phyloP scores from a whole-genome alignment of 208 protist species.

The Crithidia brevicula region DNA sequence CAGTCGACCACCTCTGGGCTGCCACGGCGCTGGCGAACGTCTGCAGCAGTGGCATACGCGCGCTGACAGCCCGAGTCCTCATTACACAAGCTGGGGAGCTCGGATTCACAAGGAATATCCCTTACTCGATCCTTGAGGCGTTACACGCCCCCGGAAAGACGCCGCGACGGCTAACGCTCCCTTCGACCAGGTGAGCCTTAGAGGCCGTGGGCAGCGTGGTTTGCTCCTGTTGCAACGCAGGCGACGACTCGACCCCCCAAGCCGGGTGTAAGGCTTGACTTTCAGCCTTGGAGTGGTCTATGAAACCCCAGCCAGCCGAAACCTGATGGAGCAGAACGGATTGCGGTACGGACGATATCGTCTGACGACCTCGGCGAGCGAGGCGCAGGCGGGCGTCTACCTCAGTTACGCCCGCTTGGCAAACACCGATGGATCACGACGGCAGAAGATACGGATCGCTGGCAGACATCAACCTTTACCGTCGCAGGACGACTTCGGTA shows the following conservation, averaged over 20 bases:
- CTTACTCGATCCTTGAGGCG: background rate
- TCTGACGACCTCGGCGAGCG: background rate
- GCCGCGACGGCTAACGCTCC: background rate
- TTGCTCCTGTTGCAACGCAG: background rate
- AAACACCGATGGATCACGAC: background rate
- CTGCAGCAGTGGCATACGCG: background rate
- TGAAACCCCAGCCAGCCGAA: background rate
- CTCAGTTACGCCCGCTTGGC: background rate
- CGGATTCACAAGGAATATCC: background rate
- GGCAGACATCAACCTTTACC: background rate
- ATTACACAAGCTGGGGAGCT: background rate
- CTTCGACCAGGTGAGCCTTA: no score
- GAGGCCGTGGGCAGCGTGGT: no score
- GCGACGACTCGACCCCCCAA: background rate
- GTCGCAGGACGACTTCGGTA: background rate
- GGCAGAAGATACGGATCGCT: background rate
- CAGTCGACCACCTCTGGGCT: slow-evolving; percentile 5
- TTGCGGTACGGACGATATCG: background rate
- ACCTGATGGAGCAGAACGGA: background rate
- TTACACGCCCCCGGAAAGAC: background rate
- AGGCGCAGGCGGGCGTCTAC: background rate
- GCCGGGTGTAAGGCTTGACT: background rate
- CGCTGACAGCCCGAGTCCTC: background rate
- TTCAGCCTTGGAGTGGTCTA: background rate
- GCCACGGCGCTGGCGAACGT: background rate